Evolutionary conservation across 768 basidiomycete species (phyloP), one percentile per base, ranked within the genome.

Genomic region (Russula dissimulans): DNA sequence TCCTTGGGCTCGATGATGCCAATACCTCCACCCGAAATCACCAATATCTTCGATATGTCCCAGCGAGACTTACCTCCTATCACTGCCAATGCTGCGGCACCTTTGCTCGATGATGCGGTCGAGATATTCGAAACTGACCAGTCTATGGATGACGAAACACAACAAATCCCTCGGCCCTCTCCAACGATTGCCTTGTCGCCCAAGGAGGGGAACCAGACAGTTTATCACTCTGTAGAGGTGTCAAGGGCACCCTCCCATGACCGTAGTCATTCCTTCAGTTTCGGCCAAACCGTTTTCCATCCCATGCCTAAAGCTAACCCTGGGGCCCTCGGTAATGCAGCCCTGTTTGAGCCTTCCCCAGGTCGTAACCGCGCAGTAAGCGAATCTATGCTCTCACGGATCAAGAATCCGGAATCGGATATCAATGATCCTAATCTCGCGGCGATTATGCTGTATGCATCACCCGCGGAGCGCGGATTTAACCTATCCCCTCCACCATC

Each of bases 241-340:
- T 61, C 56, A 36, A 61, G 71, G 18, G 63, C 78, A 2, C 70
- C 73, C 17, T 58, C 71, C 5, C 67, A 64, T 53, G 82, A 84
- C 56, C 81, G 83, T 36, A 84, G 82, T 63, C 78, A 84, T n/a
- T 86, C 85, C 1, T 86, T 85, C 70, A 84, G 82, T 67, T 79
- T 83, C 55, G 84, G 83, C 3, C 82, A 85, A 67, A 80, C 82
- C 1, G 72, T 83, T 12, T 86, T 86, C 69, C 81, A 78, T 63
- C 82, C 84, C 3, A 63, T 65, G 4, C 73, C 80, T 65, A 71
- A 68, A 38, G 56, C 58, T 14, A 63, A 60, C 55, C 56, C 15
- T 51, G 54, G 17, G 18, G 10, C 15, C 14, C 41, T 47, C 18
- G 54, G 43, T 5, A 50, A 15, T n/a, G 41, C 43, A 4, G 51